Evolutionary conservation across 1,284 basidiomycete species (phyloP).

Genomic region (Fomes fomentarius): DNA sequence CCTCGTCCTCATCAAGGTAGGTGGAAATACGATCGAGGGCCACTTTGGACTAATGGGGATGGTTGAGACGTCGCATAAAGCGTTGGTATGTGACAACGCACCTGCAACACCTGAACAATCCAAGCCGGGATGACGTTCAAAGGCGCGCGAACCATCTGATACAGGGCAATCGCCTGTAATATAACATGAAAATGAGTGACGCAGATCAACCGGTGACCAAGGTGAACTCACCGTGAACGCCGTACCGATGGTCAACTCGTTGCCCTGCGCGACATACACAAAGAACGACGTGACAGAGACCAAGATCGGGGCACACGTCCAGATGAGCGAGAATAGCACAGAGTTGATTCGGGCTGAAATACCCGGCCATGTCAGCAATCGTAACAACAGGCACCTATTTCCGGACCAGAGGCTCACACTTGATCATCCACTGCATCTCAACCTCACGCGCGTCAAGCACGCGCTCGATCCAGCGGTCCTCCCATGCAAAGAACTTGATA

Average conservation of each 20-base stretch:
- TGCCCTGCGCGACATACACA: slow-evolving; percentile 62
- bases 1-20: slow-evolving; percentile 83
- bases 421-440: slow-evolving; percentile 75
- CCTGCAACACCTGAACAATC: slow-evolving; percentile 66
- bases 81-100: slow-evolving; percentile 20
- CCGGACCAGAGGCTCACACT: slow-evolving; percentile 42
- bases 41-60: slow-evolving; percentile 61
- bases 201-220: neutral
- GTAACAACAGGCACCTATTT: neutral
- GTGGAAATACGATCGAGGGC: slow-evolving; percentile 80
- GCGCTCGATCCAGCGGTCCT: slow-evolving; percentile 71
- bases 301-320: slow-evolving; percentile 67
- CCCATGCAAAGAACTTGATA: slow-evolving; percentile 89
- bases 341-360: slow-evolving; percentile 62
- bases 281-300: slow-evolving; percentile 74
- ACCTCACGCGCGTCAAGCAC: slow-evolving; percentile 57
- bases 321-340: slow-evolving; percentile 64
- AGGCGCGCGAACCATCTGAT: slow-evolving; percentile 73
- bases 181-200: neutral
- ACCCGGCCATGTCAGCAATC: neutral
- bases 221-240: slow-evolving; percentile 67
- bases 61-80: slow-evolving; percentile 18
- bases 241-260: slow-evolving; percentile 64
- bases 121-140: slow-evolving; percentile 72
- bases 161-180: slow-evolving; percentile 71